Evolutionary conservation across 2,329 filamentous ascomycete species (phyloP), one percentile per base, ranked within the genome.

Genomic region (Coleophoma eucalyptorum): DNA sequence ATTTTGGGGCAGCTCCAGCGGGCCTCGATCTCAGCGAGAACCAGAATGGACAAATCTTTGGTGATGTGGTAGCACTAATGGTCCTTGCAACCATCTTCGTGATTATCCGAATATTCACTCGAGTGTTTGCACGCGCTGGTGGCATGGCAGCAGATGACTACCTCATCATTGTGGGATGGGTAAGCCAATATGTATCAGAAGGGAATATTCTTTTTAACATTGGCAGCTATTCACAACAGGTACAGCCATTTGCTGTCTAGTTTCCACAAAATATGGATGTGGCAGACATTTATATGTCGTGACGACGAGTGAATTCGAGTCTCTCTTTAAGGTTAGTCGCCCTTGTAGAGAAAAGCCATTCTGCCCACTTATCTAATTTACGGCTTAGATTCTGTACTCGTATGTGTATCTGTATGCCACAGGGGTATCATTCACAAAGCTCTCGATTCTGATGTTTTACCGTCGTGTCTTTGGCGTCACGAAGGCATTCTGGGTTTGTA

Each of bases 401-500:
- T 65, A 67, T 42, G 60, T 63, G 3, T 62, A 52, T 16, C 55
- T 67, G n/a, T 67, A 67, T 43, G 62, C 61, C 2, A 58, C 56
- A 5, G 58, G 58, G 4, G 61, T 66, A 16, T 61, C 62, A 10
- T 61, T 63, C 18, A 67, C 63, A 6, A 66, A 66, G 48, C 47
- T 62, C 34, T 66, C 64, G 21, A 66, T 68, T 16, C 42, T 67
- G 6, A 46, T 67, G 18, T 63, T 67, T 51, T 68, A 68, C 42
- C 60, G 59, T 19, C 62, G 64, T 10, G 50, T 68, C 8, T 67
- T 68, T 47, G 57, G 65, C 21, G 54, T 63, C n/a, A 59, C 56
- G 4, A 56, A 55, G n/a, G 50, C 58, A 43, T 58, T 64, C 37
- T 56, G 60, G 15, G 51, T 62, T 26, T 55, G 56, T 15, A 52